A percentile compares a stretch with the other conserved stretches of the same genome.
Conservation (phyloP, 441 rosid species). For the Gossypium lobatum region DNA sequence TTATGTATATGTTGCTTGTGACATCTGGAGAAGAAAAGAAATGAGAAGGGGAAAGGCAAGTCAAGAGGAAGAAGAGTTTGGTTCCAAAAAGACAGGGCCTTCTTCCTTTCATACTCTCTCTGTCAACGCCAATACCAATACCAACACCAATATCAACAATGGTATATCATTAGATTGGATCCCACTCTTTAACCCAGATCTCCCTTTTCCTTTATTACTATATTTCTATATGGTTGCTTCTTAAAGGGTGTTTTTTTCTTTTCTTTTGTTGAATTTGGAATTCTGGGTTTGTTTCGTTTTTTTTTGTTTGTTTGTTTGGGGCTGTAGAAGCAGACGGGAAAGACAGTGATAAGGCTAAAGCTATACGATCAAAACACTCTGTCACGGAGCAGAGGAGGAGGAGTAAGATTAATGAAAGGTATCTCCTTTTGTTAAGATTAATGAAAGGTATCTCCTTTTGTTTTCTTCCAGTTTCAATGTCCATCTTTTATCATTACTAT, state of each 20-base stretch:
- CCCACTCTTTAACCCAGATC: not conserved
- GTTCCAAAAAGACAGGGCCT: constrained; percentile 55
- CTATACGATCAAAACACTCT: constrained; percentile 70
- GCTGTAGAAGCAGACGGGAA: constrained; percentile 49
- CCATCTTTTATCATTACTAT: not conserved
- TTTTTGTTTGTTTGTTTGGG: not conserved
- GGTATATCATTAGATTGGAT: constrained; percentile 40
- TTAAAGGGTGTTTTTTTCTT: constrained; percentile 7
- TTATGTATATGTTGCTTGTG: not conserved
- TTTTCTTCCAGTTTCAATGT: not conserved
- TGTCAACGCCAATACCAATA: constrained; percentile 21
- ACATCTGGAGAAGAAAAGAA: constrained; percentile 10
- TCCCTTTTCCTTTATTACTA: not conserved
- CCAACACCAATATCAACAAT: constrained; percentile 25
- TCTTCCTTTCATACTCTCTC: constrained; percentile 29
- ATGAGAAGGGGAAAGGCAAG: constrained; percentile 69
- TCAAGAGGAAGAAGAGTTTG: constrained; percentile 66
- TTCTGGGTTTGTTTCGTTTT: constrained; percentile 8
- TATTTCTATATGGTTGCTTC: not conserved
- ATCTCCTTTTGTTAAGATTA: not conserved
- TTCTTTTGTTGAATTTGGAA: constrained; percentile 7
- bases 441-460: not conserved
- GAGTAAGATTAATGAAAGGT: constrained; percentile 78
- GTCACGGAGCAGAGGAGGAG: constrained; percentile 70
- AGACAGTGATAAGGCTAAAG: constrained; percentile 60